A percentile compares a stretch with the other conserved stretches of the same genome.
Evolutionary conservation across 768 basidiomycete genomes (phyloP).

Genomic region (Cubamyces lactineus): DNA sequence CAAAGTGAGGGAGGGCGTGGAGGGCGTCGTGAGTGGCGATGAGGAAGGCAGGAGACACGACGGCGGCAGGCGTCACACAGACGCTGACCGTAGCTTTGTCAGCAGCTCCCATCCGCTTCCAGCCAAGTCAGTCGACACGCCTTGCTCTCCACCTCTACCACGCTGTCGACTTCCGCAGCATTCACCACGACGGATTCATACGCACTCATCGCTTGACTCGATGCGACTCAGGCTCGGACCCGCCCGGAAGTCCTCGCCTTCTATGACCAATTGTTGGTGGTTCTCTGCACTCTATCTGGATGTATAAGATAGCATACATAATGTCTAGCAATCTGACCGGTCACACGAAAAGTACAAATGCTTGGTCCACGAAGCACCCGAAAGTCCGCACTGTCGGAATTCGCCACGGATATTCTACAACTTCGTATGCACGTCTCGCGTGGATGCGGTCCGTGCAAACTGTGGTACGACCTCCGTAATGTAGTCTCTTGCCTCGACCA

Average conservation of each 20-base stretch:
- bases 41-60: slow-evolving; percentile 22
- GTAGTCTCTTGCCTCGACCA: slow-evolving; percentile 61
- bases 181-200: neutral
- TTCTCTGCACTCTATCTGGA: neutral
- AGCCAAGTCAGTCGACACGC: slow-evolving; percentile 11
- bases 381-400: neutral
- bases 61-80: slow-evolving; percentile 18
- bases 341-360: neutral
- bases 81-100: slow-evolving; percentile 22
- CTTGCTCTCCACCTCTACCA: neutral
- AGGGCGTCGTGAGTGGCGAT: slow-evolving; percentile 25
- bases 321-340: neutral
- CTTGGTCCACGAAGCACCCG: neutral
- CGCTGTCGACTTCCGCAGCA: neutral
- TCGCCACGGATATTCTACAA: neutral
- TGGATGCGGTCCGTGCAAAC: slow-evolving; percentile 2
- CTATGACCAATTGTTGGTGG: neutral
- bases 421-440: slow-evolving; percentile 13
- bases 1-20: slow-evolving; percentile 3
- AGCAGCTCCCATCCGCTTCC: slow-evolving; percentile 19
- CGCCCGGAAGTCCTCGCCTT: neutral
- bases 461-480: slow-evolving; percentile 43
- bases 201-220: neutral
- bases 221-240: neutral
- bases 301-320: neutral